A percentile compares a stretch with the other conserved stretches of the same genome.
Evolutionary conservation across 2,329 filamentous ascomycete genomes (phyloP).

Genomic region (Capronia americana): DNA sequence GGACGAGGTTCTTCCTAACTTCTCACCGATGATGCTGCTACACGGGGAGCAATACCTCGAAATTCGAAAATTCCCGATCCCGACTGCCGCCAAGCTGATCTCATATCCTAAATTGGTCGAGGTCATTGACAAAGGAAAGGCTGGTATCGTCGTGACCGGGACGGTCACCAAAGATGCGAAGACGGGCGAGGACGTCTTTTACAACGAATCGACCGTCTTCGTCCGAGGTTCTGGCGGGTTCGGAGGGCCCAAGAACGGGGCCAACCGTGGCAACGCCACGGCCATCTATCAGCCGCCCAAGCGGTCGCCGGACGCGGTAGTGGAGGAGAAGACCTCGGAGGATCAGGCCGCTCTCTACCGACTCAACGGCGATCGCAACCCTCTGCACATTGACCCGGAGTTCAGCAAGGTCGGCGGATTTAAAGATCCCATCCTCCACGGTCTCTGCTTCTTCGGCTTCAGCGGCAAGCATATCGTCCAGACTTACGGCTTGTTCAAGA

Average conservation of each 20-base stretch:
- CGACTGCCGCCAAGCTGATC: slow-evolving; percentile 48
- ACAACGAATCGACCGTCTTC: slow-evolving; percentile 95
- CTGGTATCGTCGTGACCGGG: slow-evolving; percentile 80
- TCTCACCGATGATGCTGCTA: slow-evolving; percentile 97
- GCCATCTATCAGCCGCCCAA: slow-evolving; percentile 78
- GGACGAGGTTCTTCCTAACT: slow-evolving; percentile 88
- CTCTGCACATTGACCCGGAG: slow-evolving; percentile 90
- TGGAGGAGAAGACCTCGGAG: slow-evolving; percentile 83
- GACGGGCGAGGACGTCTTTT: slow-evolving; percentile 89
- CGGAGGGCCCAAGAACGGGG: slow-evolving; percentile 77
- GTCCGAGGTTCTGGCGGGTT: slow-evolving; percentile 91
- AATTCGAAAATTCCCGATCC: slow-evolving; percentile 90
- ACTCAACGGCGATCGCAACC: slow-evolving; percentile 92
- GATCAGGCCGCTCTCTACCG: slow-evolving; percentile 95
- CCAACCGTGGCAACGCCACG: slow-evolving; percentile 79
- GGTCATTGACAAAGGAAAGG: slow-evolving; percentile 93
- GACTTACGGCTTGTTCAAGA: slow-evolving; percentile 82
- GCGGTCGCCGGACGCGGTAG: slow-evolving; percentile 77
- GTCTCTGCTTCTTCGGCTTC: slow-evolving; percentile 90
- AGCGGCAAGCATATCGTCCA: slow-evolving; percentile 88
- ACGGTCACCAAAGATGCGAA: slow-evolving; percentile 83
- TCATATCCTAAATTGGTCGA: slow-evolving; percentile 70
- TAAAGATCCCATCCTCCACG: slow-evolving; percentile 91
- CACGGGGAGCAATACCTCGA: slow-evolving; percentile 99
- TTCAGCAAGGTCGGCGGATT: slow-evolving; percentile 97